These are phyloP conservation scores for Saccharum officinarum DNA, from an alignment of 176 grass and related monocot genomes.

Conservation along the genomic window DNA sequence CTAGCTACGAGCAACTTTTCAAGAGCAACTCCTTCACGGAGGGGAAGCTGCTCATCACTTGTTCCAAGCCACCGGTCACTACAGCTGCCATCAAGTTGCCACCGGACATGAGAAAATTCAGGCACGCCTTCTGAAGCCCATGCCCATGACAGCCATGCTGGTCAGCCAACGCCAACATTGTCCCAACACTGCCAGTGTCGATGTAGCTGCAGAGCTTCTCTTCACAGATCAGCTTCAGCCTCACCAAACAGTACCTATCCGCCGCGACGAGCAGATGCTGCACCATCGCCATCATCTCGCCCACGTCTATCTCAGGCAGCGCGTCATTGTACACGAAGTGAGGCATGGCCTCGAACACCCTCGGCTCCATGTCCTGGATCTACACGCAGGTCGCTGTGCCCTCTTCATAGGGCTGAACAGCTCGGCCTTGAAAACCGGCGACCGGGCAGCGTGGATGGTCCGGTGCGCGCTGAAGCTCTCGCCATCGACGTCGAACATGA, in stretches of 20 bases:
- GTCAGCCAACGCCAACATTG: constrained; percentile 26
- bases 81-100: constrained; percentile 9
- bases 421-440: background rate
- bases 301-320: background rate
- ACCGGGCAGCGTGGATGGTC: background rate
- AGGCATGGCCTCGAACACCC: background rate
- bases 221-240: constrained; percentile 36
- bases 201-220: background rate
- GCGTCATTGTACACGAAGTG: background rate
- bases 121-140: constrained; percentile 39
- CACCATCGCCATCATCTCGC: background rate
- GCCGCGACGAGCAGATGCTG: constrained; percentile 39
- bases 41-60: background rate
- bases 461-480: background rate
- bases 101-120: constrained; percentile 21
- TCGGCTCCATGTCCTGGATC: background rate
- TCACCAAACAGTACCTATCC: constrained; percentile 29
- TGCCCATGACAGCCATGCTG: constrained; percentile 26
- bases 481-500: background rate
- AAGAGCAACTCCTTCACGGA: no score
- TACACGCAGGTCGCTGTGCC: background rate
- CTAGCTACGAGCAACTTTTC: no score
- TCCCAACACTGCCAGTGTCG: background rate
- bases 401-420: background rate
- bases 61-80: background rate